Evolutionary conservation across 192 early-diverging fungal species (phyloP).

Genomic region (Backusella luteola): DNA sequence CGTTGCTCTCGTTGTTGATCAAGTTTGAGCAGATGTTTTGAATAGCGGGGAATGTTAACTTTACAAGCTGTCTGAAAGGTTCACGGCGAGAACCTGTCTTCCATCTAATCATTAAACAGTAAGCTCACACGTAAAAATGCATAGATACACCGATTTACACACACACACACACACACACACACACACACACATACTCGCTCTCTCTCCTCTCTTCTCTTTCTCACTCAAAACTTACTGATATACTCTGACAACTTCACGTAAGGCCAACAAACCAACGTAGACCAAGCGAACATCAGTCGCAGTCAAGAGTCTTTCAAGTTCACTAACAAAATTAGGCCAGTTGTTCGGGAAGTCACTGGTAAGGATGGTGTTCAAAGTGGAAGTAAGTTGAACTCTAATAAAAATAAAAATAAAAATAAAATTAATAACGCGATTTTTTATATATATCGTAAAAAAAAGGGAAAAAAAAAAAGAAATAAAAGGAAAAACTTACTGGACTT

Average conservation of each 20-base stretch:
- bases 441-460: background rate
- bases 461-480: background rate
- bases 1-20: conserved; percentile 55
- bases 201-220: too few relatives aligned
- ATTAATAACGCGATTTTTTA: background rate
- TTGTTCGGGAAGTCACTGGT: conserved; percentile 73
- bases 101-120: conserved; percentile 51
- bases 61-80: conserved; percentile 68
- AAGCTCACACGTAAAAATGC: background rate
- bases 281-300: conserved; percentile 64
- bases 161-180: background rate
- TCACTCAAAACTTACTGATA: conserved; percentile 58
- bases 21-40: conserved; percentile 74
- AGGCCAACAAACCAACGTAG: conserved; percentile 75
- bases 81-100: conserved; percentile 57
- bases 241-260: conserved; percentile 78
- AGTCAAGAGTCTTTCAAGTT: conserved; percentile 62
- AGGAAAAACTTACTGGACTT: conserved; percentile 59
- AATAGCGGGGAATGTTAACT: conserved; percentile 73
- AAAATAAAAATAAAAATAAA: background rate
- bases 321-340: conserved; percentile 78
- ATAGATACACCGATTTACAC: background rate
- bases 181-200: too few relatives aligned
- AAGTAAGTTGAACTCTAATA: conserved; percentile 69
- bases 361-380: conserved; percentile 75